These are phyloP conservation scores for Penicillium soppii DNA, from an alignment of 495 filamentous ascomycete genomes.

Conservation along the genomic window DNA sequence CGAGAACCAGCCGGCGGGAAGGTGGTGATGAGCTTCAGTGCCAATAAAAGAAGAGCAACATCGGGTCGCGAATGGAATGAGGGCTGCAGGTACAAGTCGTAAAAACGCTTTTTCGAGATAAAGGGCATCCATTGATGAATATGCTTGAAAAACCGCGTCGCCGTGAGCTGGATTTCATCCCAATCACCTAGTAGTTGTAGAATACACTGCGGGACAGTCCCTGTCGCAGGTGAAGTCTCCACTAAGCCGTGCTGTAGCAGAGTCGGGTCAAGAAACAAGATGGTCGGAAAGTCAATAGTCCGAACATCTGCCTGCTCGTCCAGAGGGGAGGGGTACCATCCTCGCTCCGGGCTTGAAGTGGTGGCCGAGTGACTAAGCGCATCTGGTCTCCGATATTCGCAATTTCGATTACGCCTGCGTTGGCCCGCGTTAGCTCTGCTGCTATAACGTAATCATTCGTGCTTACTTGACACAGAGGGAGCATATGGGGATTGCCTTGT, in stretches of 20 bases:
- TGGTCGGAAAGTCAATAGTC: slow-evolving; percentile 19
- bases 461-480: slow-evolving; percentile 17
- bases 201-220: slow-evolving; percentile 9
- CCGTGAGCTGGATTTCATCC: slow-evolving; percentile 16
- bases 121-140: slow-evolving; percentile 49
- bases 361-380: neutral
- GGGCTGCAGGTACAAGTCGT: slow-evolving; percentile 18
- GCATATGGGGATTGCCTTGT: slow-evolving; percentile 19
- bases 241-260: slow-evolving; percentile 16
- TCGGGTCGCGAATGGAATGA: slow-evolving; percentile 33
- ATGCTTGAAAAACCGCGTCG: slow-evolving; percentile 20
- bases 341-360: slow-evolving; percentile 7
- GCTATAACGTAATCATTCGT: neutral
- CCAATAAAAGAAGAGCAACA: slow-evolving; percentile 46
- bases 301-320: slow-evolving; percentile 10
- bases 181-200: slow-evolving; percentile 22
- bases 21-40: slow-evolving; percentile 43
- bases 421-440: neutral
- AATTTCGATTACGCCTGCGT: slow-evolving; percentile 13
- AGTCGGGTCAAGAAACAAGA: slow-evolving; percentile 20
- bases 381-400: slow-evolving; percentile 15
- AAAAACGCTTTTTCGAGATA: slow-evolving; percentile 47
- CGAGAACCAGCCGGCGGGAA: slow-evolving; percentile 13
- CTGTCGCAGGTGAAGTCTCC: slow-evolving; percentile 1
- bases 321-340: slow-evolving; percentile 1